Evolutionary conservation across 768 basidiomycete genomes (phyloP).

Genomic region (Amanita fuliginea): DNA sequence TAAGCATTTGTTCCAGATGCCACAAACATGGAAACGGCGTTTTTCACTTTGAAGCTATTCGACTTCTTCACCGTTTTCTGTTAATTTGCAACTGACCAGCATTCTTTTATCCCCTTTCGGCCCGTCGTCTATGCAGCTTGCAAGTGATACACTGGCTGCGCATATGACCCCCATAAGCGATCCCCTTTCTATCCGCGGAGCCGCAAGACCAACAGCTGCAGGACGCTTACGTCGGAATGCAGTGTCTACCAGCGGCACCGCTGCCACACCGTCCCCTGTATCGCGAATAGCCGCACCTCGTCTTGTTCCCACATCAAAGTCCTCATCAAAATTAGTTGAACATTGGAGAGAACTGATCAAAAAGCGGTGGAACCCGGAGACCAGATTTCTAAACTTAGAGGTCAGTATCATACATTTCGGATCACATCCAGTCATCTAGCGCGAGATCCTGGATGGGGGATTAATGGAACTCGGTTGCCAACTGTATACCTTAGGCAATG

Average conservation of each 20-base stretch:
- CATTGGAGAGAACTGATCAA: constrained; percentile 70
- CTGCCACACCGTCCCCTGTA: constrained; percentile 9
- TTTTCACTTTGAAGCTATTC: background rate
- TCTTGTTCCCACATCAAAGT: constrained; percentile 12
- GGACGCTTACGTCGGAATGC: constrained; percentile 55
- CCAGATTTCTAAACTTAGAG: constrained; percentile 71
- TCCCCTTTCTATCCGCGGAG: constrained; percentile 56
- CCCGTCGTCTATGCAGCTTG: constrained; percentile 21
- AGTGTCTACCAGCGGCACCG: constrained; percentile 14
- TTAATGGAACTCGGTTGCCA: constrained; percentile 3
- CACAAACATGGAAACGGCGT: background rate
- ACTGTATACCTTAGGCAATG: constrained; percentile 45
- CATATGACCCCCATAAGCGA: constrained; percentile 32
- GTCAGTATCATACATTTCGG: constrained; percentile 31
- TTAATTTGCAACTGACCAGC: constrained; percentile 8
- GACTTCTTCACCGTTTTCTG: background rate
- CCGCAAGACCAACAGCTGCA: constrained; percentile 35
- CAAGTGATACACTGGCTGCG: constrained; percentile 26
- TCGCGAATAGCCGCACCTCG: constrained; percentile 6
- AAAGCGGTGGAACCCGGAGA: constrained; percentile 59
- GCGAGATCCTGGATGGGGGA: constrained; percentile 6
- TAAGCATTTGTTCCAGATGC: background rate
- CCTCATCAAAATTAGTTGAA: constrained; percentile 34
- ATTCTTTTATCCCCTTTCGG: constrained; percentile 23
- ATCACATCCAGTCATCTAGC: constrained; percentile 7